phyloP scores from a whole-genome alignment of 352 stramenopile species.

The Peronospora belbahrii region DNA sequence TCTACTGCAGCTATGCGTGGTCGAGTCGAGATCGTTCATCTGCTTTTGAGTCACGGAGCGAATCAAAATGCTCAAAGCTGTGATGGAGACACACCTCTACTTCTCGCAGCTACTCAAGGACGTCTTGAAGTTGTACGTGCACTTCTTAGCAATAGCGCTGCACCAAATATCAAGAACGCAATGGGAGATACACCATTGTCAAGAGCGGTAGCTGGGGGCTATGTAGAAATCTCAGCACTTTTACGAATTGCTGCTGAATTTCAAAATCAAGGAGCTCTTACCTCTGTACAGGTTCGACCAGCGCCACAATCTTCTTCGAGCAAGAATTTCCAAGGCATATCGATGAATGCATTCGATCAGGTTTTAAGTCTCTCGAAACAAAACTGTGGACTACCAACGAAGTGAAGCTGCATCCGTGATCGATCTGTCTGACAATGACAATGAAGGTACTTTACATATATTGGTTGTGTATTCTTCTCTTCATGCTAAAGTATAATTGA shows the following conservation, averaged over 20 bases:
- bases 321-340: not conserved
- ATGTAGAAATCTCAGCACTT: slow-evolving; percentile 19
- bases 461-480: no score
- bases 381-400: not conserved
- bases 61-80: slow-evolving; percentile 15
- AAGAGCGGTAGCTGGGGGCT: slow-evolving; percentile 13
- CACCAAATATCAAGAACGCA: slow-evolving; percentile 5
- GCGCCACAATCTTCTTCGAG: not conserved
- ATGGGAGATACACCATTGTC: slow-evolving; percentile 22
- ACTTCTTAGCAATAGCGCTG: slow-evolving; percentile 13
- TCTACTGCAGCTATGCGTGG: slow-evolving; percentile 18
- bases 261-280: slow-evolving; percentile 13
- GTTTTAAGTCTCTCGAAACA: not conserved
- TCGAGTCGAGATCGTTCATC: slow-evolving; percentile 12
- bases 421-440: no score
- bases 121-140: slow-evolving; percentile 16
- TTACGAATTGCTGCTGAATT: slow-evolving; percentile 10
- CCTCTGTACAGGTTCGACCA: slow-evolving; percentile 1
- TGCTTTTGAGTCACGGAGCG: slow-evolving; percentile 17
- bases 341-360: slow-evolving; percentile 9
- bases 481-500: not conserved
- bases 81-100: slow-evolving; percentile 17
- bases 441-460: not conserved
- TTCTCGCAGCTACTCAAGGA: slow-evolving; percentile 21
- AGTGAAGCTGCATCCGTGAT: not conserved